A percentile compares a stretch with the other conserved stretches of the same genome.
These are phyloP conservation scores for Bacidia gigantensis DNA, from an alignment of 495 filamentous ascomycete genomes.

Conservation along the genomic window DNA sequence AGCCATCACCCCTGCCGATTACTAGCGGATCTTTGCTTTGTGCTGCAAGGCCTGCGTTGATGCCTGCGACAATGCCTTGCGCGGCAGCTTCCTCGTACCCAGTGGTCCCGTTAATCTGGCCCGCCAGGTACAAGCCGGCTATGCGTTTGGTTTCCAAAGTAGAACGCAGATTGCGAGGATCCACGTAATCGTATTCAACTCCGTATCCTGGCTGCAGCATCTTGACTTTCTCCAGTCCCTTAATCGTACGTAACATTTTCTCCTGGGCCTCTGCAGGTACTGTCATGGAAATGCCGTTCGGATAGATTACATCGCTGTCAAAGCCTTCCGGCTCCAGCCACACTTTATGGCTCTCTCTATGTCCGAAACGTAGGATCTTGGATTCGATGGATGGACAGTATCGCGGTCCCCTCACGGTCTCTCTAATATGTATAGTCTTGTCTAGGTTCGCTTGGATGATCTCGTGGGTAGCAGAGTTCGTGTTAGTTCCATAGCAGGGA, in stretches of 20 bases:
- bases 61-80: conserved; percentile 84
- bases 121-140: conserved; percentile 76
- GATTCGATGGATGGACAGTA: conserved; percentile 95
- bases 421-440: conserved; percentile 89
- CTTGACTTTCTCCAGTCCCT: conserved; percentile 70
- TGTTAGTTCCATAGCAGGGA: conserved; percentile 68
- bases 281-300: conserved; percentile 95
- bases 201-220: conserved; percentile 98
- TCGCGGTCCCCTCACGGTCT: conserved; percentile 84
- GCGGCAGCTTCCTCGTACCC: conserved; percentile 96
- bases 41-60: conserved; percentile 76
- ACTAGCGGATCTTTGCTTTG: conserved; percentile 47
- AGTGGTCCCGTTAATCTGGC: conserved; percentile 96
- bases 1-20: conserved; percentile 74
- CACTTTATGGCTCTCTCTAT: conserved; percentile 68
- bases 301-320: conserved; percentile 81
- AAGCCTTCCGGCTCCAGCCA: conserved; percentile 98
- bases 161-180: conserved; percentile 71
- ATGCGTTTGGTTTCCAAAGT: conserved; percentile 93
- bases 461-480: conserved; percentile 69
- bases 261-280: conserved; percentile 77
- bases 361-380: conserved; percentile 76
- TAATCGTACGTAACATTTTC: conserved; percentile 67
- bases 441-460: conserved; percentile 76
- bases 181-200: conserved; percentile 97